Conservation (phyloP, 371 early-diverging fungal species). For the Syncephalastrum contaminatum region DNA sequence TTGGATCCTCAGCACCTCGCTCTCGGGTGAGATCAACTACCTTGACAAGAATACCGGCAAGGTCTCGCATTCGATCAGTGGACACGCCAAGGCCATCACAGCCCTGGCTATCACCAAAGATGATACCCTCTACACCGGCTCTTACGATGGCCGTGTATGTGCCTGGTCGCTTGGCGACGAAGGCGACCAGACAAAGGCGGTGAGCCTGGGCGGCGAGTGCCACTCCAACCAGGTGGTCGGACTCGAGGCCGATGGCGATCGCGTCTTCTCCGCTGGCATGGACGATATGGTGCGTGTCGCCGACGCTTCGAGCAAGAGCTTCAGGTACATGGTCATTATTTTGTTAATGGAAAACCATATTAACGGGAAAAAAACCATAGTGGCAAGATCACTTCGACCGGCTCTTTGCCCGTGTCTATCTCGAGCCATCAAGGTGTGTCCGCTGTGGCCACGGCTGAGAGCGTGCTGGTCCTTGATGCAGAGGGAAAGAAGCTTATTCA, state of each 20-base stretch:
- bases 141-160: conserved; percentile 89
- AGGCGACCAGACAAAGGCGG: conserved; percentile 26
- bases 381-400: conserved; percentile 38
- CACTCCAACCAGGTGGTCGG: conserved; percentile 74
- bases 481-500: conserved; percentile 30
- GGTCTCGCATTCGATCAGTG: conserved; percentile 61
- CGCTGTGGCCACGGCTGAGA: conserved; percentile 50
- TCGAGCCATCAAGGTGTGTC: conserved; percentile 42
- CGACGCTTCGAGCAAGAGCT: conserved; percentile 15
- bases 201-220: conserved; percentile 51
- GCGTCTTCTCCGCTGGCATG: conserved; percentile 72
- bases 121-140: conserved; percentile 77
- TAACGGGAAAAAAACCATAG: conserved; percentile 4
- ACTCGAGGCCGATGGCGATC: conserved; percentile 36
- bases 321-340: conserved; percentile 20
- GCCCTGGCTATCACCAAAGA: conserved; percentile 60
- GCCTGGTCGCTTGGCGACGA: conserved; percentile 56
- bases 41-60: conserved; percentile 64
- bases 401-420: conserved; percentile 54
- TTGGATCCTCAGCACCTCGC: conserved; percentile 73
- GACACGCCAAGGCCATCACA: conserved; percentile 87
- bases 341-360: not conserved
- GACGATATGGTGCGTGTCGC: conserved; percentile 63
- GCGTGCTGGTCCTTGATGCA: conserved; percentile 40
- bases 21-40: conserved; percentile 83